Evolutionary conservation across 2,329 filamentous ascomycete genomes (phyloP), one percentile per base, ranked within the genome.

Genomic region (Colletotrichum eremochloae): DNA sequence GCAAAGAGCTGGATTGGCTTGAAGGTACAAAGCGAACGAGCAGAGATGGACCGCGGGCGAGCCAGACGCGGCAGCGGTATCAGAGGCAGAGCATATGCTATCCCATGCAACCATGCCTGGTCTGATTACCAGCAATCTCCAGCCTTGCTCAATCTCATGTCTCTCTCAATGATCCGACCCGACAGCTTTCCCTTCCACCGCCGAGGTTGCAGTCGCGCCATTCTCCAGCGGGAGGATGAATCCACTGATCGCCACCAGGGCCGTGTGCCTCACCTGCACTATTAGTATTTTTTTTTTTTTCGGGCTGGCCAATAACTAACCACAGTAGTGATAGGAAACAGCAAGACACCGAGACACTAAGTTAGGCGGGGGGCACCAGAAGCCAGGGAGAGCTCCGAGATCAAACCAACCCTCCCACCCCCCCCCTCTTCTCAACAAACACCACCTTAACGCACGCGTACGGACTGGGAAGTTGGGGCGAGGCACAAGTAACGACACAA

Each of bases 201-300:
- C 58, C 20, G 64, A 74, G 50, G 72, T 74, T 73, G 48, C 69
- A 74, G 38, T 63, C 65, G 61, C 64, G 64, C 72, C 73, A 73
- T 74, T 74, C 72, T 72, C 50, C 68, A 74, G 69, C 69, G 69
- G 69, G 65, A 65, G 65, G 60, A 65, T 50, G 68, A 74, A 74
- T 40, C 72, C 72, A 73, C 72, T 74, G 72, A 73, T 74, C 72
- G 69, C 60, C 72, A 9, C 70, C 55, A 33, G 72, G 65, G 48
- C 69, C 65, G 68, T 53, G 64, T 74, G 69, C 72, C 70, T 74
- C 69, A 73, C 72, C 72, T 74, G 72, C 72, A 72, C 69, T 73
- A 74, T 73, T 64, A 65, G 44, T 65, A 68, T 66, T 24, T 48
- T 40, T 67, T 36, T 36, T 66, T 44, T 24, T 24, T 24, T 24